phyloP scores from a whole-genome alignment of 2,329 filamentous ascomycete genomes.

The Bertia moriformis region DNA sequence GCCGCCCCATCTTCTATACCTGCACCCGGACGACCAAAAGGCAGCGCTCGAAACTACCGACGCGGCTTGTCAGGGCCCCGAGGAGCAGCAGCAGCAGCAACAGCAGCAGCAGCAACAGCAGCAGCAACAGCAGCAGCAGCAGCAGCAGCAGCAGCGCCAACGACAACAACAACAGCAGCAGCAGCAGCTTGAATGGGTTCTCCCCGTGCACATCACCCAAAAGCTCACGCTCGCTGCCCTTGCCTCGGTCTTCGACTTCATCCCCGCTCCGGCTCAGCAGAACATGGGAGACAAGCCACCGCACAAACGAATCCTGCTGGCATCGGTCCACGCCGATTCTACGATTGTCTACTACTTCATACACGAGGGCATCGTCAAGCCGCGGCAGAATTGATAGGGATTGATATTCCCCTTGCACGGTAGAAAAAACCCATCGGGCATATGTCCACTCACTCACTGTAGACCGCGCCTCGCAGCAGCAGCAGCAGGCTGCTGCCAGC shows the following conservation, averaged over 20 bases:
- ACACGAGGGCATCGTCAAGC: slow-evolving; percentile 77
- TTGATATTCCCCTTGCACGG: no score
- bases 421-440: no score
- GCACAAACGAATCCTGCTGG: slow-evolving; percentile 58
- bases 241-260: slow-evolving; percentile 54
- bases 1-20: slow-evolving; percentile 59
- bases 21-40: slow-evolving; percentile 72
- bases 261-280: slow-evolving; percentile 27
- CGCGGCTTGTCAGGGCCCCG: slow-evolving; percentile 32
- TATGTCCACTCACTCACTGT: no score
- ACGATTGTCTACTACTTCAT: slow-evolving; percentile 75
- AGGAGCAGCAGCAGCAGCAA: slow-evolving; percentile 28
- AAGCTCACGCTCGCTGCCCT: slow-evolving; percentile 56
- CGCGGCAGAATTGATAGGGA: slow-evolving; percentile 70
- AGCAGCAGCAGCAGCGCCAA: not conserved
- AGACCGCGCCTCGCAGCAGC: no score
- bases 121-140: no score
- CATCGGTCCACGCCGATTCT: slow-evolving; percentile 64
- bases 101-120: no score
- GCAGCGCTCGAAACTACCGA: slow-evolving; percentile 53
- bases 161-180: slow-evolving; percentile 15
- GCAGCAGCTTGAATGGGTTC: slow-evolving; percentile 60
- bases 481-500: no score
- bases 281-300: slow-evolving; percentile 28
- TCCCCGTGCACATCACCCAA: slow-evolving; percentile 60